Conservation (phyloP, 2,329 filamentous ascomycete species). For the Fusarium camptoceras region DNA sequence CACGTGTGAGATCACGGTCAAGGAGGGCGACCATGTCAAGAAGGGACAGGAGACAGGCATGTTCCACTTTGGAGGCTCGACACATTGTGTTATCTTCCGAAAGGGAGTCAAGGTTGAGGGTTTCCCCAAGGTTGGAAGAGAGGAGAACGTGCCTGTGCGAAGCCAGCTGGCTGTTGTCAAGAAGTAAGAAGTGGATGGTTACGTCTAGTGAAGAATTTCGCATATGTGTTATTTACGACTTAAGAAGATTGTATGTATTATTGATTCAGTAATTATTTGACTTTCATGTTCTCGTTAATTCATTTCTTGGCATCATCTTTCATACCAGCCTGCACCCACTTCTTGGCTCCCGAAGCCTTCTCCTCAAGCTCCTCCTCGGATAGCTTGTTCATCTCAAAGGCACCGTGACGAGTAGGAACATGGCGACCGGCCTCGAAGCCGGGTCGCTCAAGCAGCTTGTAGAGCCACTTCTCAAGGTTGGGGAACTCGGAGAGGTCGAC, state of each 20-base stretch:
- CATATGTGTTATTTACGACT: background rate
- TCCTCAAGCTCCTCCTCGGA: conserved; percentile 67
- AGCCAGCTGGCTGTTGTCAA: conserved; percentile 52
- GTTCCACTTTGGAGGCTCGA: conserved; percentile 84
- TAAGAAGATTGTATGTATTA: conserved; percentile 7
- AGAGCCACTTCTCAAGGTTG: conserved; percentile 79
- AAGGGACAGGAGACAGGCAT: conserved; percentile 81
- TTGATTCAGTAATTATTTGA: background rate
- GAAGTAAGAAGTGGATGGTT: conserved; percentile 1
- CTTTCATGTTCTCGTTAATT: conserved; percentile 7
- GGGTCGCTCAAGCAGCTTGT: conserved; percentile 74
- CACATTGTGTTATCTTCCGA: conserved; percentile 75
- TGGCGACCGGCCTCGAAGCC: conserved; percentile 81
- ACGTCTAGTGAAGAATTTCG: background rate
- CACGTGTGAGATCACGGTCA: conserved; percentile 77
- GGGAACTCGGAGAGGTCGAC: conserved; percentile 80
- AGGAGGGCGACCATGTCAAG: conserved; percentile 71
- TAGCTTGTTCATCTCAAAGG: conserved; percentile 60
- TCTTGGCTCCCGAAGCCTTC: conserved; percentile 62
- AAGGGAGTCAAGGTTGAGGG: conserved; percentile 62
- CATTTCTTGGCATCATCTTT: conserved; percentile 70
- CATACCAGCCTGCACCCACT: conserved; percentile 78
- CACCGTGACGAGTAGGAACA: conserved; percentile 75
- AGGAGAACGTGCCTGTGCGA: conserved; percentile 56
- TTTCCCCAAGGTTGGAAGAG: conserved; percentile 51